A percentile compares a stretch with the other conserved stretches of the same genome.
Conservation (phyloP, 345 rosid genomes). For the Hibiscus tridactylites region DNA sequence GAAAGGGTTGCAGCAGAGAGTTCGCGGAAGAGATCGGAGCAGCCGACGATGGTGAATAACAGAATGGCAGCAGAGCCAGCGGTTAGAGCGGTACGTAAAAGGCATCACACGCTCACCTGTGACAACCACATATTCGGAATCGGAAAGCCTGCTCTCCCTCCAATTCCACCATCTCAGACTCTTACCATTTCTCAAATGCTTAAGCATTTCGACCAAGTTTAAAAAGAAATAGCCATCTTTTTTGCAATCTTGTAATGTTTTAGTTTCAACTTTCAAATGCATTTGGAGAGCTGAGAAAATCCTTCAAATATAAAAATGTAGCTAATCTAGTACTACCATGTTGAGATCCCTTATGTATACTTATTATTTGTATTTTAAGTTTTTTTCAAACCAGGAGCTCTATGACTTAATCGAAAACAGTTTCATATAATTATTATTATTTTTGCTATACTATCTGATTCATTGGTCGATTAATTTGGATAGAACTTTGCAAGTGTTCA, state of each 20-base stretch:
- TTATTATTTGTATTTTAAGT: neutral
- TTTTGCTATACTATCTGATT: too few relatives aligned
- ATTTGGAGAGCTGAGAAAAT: neutral
- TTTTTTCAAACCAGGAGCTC: neutral
- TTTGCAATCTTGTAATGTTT: neutral
- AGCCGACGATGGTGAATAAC: constrained; percentile 11
- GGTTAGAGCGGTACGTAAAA: constrained; percentile 43
- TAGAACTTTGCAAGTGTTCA: too few relatives aligned
- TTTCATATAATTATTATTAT: too few relatives aligned
- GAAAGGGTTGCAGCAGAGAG: constrained; percentile 19
- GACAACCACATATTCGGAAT: constrained; percentile 23
- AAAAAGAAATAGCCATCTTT: constrained; percentile 4
- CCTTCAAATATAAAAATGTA: neutral
- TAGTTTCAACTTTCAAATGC: constrained; percentile 1
- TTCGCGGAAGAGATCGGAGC: constrained; percentile 22
- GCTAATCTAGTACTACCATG: neutral
- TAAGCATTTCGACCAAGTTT: constrained; percentile 31
- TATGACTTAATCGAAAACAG: too few relatives aligned
- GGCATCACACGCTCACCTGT: constrained; percentile 47
- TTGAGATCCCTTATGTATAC: neutral
- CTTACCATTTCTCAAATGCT: constrained; percentile 47
- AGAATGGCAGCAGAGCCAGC: constrained; percentile 18
- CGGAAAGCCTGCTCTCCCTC: constrained; percentile 28
- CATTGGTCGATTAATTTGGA: too few relatives aligned
- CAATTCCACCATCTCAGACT: constrained; percentile 21